Evolutionary conservation across 2,329 filamentous ascomycete species (phyloP), one percentile per base, ranked within the genome.

Genomic region (Diaporthe capsici): DNA sequence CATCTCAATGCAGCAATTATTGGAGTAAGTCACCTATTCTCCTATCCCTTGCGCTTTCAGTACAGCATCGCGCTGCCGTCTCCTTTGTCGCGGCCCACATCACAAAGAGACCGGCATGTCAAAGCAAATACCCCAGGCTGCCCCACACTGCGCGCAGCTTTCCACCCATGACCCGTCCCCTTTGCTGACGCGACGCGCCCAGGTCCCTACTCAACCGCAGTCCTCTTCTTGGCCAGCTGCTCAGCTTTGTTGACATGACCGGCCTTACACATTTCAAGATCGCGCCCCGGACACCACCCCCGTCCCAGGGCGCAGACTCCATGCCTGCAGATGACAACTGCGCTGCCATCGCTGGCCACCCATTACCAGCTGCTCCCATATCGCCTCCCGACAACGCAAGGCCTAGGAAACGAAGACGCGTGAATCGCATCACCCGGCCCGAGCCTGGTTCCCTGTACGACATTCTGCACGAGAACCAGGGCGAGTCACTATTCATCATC

Each of bases 371-470:
- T 31, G 55, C 60, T 65, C 60, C 68, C 2, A 58, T 65, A 28
- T 75, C 75, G n/a, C 55, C 61, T 31, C 61, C 68, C 2, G 47
- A 65, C 28, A 67, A 67, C 25, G 70, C 53, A 44, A 51, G 25
- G 60, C 72, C 76, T 9, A 73, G 58, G 51, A 72, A 80, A 72
- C 81, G 78, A 77, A 80, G 78, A 73, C 81, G 75, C 65, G 79
- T 78, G 53, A 80, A 53, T n/a, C 80, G 81, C 80, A 82, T 85
- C 53, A 85, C 80, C 13, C 83, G 83, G 4, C 87, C 88, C 0
- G 85, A 87, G 60, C 81, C 83, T 28, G 86, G 87, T 28, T 91
- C 90, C 0, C 82, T 92, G 31, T 88, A 87, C 79, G 88, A 89
- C 76, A 84, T 90, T 60, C 84, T 92, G 76, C 86, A 87, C 76